Base-by-base conservation (phyloP, 2,329 filamentous ascomycete species). In the Pseudocercospora cruenta region DNA sequence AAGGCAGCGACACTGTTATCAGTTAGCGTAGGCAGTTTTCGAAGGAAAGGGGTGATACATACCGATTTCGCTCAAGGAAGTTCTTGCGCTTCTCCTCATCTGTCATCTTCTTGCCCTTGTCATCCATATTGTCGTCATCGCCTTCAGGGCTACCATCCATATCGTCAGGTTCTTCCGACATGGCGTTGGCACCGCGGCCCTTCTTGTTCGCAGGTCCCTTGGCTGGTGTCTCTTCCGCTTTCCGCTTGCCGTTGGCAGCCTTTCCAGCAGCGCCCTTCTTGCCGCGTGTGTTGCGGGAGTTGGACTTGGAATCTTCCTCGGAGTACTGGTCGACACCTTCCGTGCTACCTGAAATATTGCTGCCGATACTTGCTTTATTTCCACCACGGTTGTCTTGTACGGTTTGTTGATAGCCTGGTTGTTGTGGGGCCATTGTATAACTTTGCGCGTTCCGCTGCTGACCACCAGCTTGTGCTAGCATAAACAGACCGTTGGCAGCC, bases 41-140 rank as follows among this genome's bases (percentile, higher is more conserved):
- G 19, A n/a, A 21, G 19, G 31, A 51, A 39, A 14, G 21, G 24
- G 10, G 1, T 24, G 19, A 28, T 57, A 82, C 88, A 74, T 88
- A 96, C 94, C 94, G 89, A 79, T 99, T 99, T 28, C 95, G 87
- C 77, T 99, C 95, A 2, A 99, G 84, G 79, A 99, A 99, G 78
- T 98, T 99, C 82, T 96, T 97, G 49, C 95, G 87, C 84, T 99
- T 99, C 82, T 99, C 95, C 76, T 98, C 95, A 64, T 98, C 95
- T 0, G 94, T 97, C 93, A 97, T 96, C 83, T 97, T 97, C 78
- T 89, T 91, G 49, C 83, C 82, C 73, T 90, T 87, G 47, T 84
- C 82, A 62, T 81, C 80, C 65, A 76, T 72, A 55, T 80, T 78
- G 12, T 79, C 78, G 16, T 75, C 71, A 4, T 68, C 66, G 28